A percentile compares a stretch with the other conserved stretches of the same genome.
Evolutionary conservation across 1,139 yeast genomes (phyloP).

Genomic region (Debaryomycetaceae sp.): DNA sequence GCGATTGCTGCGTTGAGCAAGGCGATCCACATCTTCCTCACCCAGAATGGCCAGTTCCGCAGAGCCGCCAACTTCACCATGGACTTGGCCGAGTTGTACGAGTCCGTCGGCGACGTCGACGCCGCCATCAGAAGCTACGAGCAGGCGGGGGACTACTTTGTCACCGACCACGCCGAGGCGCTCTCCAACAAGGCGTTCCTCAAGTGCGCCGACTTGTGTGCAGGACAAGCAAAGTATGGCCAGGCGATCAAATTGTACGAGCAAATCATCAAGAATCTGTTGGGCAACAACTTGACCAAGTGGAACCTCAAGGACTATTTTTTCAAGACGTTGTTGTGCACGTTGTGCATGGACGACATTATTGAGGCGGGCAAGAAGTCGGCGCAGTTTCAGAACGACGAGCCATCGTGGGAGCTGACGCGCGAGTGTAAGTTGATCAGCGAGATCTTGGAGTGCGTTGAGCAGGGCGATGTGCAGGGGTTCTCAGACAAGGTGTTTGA

Average conservation of each 20-base stretch:
- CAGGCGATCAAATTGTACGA: conserved; percentile 77
- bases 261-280: conserved; percentile 67
- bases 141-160: conserved; percentile 94
- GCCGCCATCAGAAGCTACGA: conserved; percentile 79
- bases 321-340: conserved; percentile 76
- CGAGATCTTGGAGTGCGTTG: conserved; percentile 66
- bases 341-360: conserved; percentile 75
- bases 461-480: conserved; percentile 74
- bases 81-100: conserved; percentile 86
- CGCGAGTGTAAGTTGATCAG: conserved; percentile 68
- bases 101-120: conserved; percentile 58
- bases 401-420: conserved; percentile 72
- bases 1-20: conserved; percentile 74
- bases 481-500: conserved; percentile 75
- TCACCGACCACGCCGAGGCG: conserved; percentile 91
- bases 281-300: conserved; percentile 71
- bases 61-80: conserved; percentile 92
- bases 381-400: conserved; percentile 63
- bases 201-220: conserved; percentile 86
- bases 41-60: conserved; percentile 89
- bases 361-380: conserved; percentile 80
- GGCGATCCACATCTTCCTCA: conserved; percentile 76
- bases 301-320: conserved; percentile 95
- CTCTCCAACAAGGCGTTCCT: conserved; percentile 82
- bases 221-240: conserved; percentile 66